A percentile compares a stretch with the other conserved stretches of the same genome.
These are phyloP conservation scores for Rheum nobile DNA, from an alignment of 148 eudicot species.

Conservation along the genomic window DNA sequence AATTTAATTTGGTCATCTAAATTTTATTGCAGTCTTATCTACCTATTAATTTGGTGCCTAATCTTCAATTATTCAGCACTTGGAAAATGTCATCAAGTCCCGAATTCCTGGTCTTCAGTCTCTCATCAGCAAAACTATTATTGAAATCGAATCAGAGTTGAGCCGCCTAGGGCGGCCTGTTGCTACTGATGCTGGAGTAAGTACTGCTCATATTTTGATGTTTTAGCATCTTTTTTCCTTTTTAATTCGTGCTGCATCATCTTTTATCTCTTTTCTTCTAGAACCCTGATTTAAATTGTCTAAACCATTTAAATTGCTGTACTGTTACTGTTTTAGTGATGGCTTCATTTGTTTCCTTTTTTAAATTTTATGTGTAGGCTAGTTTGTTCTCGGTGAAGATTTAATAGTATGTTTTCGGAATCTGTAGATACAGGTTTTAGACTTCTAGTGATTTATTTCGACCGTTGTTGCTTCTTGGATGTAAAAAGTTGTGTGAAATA, in stretches of 20 bases:
- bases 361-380: not conserved
- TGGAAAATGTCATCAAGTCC: constrained; percentile 94
- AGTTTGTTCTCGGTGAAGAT: not conserved
- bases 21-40: not conserved
- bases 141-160: constrained; percentile 88
- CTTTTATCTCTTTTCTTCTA: not conserved
- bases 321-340: not conserved
- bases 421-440: not conserved
- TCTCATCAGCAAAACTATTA: constrained; percentile 77
- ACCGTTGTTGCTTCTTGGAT: not conserved
- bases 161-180: constrained; percentile 92
- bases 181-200: constrained; percentile 96
- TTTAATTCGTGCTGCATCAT: not conserved
- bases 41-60: not conserved
- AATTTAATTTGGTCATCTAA: not conserved
- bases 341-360: not conserved
- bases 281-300: not conserved
- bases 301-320: not conserved
- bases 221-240: not conserved
- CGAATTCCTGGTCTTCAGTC: constrained; percentile 97
- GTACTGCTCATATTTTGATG: constrained; percentile 13
- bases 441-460: not conserved
- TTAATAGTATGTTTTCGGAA: not conserved
- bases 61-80: constrained; percentile 48
- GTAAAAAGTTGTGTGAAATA: not conserved